Conservation (phyloP, 768 basidiomycete genomes). For the Tulasnella sp. region DNA sequence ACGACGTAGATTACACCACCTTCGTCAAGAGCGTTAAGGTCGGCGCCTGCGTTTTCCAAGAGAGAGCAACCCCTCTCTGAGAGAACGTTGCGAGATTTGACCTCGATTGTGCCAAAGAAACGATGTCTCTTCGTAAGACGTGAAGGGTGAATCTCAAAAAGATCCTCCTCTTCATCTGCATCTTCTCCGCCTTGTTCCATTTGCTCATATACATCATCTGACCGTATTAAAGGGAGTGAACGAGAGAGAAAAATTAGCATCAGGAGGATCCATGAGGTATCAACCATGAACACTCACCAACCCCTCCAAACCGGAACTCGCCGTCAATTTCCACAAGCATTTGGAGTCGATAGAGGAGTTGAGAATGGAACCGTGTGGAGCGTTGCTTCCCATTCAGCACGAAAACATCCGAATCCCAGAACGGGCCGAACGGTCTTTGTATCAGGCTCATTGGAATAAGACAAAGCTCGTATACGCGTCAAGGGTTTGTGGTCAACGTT, state of each 20-base stretch:
- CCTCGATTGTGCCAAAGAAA: background rate
- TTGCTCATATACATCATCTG: conserved; percentile 3
- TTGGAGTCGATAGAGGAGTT: background rate
- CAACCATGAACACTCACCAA: background rate
- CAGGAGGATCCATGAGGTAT: background rate
- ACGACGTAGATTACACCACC: background rate
- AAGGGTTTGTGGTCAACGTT: no score
- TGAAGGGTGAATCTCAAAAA: background rate
- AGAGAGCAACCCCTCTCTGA: background rate
- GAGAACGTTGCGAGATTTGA: background rate
- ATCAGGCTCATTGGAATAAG: background rate
- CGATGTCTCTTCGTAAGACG: background rate
- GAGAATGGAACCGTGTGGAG: background rate
- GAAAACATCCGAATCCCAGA: background rate
- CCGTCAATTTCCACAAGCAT: background rate
- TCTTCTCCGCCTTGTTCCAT: background rate
- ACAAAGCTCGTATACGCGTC: background rate
- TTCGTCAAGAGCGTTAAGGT: background rate
- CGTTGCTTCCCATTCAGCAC: background rate
- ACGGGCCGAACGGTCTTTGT: background rate
- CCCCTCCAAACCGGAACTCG: background rate
- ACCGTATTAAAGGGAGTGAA: background rate
- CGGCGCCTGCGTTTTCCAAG: background rate
- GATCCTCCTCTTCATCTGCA: background rate
- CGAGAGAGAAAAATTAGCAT: background rate